These are phyloP conservation scores for Cyclospora cayetanensis DNA, from an alignment of 169 alveolate species.

Conservation along the genomic window DNA sequence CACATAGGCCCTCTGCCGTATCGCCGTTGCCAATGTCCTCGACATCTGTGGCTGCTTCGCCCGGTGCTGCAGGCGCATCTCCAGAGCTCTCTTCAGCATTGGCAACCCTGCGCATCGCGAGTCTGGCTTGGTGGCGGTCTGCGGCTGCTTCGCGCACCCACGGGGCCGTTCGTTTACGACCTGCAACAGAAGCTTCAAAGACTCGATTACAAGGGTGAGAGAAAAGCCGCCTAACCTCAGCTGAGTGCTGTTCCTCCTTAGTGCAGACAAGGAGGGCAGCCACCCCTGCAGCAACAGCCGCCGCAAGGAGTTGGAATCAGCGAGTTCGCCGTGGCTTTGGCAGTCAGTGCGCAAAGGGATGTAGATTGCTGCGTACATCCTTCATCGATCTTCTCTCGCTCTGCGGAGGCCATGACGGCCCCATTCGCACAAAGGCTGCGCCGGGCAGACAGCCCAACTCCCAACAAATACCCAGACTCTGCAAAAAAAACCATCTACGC, in stretches of 20 bases:
- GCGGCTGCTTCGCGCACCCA: conserved; percentile 70
- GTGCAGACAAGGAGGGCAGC: too few species aligned
- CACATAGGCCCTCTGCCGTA: background rate
- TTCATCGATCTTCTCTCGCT: conserved; percentile 92
- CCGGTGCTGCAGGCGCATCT: too few species aligned
- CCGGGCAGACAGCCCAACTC: conserved; percentile 90
- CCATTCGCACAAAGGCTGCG: conserved; percentile 95
- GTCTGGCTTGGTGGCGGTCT: conserved; percentile 22
- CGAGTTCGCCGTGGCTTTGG: too few species aligned
- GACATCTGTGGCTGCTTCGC: background rate
- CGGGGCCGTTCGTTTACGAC: conserved; percentile 79
- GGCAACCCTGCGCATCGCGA: background rate
- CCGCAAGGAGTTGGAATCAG: background rate
- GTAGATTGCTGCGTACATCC: conserved; percentile 73
- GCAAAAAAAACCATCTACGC: background rate
- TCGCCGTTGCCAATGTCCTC: background rate
- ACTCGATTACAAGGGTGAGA: background rate
- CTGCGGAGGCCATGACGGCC: conserved; percentile 87
- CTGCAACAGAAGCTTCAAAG: conserved; percentile 31
- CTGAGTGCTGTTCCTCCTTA: background rate
- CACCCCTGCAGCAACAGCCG: background rate
- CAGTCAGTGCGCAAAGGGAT: background rate
- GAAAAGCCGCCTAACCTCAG: background rate
- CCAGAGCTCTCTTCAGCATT: too few species aligned
- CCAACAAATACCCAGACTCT: conserved; percentile 80